phyloP scores from a whole-genome alignment of 2,329 filamentous ascomycete species.

The Cladophialophora chaetospira region DNA sequence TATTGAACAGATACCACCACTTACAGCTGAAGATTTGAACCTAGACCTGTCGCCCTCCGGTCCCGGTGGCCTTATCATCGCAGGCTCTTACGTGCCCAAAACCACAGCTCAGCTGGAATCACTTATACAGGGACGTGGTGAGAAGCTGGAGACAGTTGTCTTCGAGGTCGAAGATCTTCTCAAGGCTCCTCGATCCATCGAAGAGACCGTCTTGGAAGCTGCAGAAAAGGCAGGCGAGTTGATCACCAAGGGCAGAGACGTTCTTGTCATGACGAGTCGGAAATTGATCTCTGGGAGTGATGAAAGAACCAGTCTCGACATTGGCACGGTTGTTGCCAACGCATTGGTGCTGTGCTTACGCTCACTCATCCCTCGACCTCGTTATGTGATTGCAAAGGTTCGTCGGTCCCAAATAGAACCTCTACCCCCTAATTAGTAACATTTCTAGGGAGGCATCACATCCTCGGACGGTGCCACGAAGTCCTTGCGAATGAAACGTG shows the following conservation, averaged over 20 bases:
- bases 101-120: constrained; percentile 58
- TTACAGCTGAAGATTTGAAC: constrained; percentile 50
- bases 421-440: no score
- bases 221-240: not conserved
- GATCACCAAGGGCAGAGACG: constrained; percentile 48
- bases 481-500: constrained; percentile 56
- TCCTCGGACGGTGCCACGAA: constrained; percentile 62
- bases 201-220: constrained; percentile 39
- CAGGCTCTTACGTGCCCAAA: constrained; percentile 61
- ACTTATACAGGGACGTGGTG: constrained; percentile 43
- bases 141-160: constrained; percentile 49
- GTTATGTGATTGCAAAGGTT: constrained; percentile 60
- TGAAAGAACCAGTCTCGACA: constrained; percentile 55
- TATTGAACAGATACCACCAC: constrained; percentile 54
- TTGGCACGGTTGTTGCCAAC: constrained; percentile 55
- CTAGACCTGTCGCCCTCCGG: constrained; percentile 26
- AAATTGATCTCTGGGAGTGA: constrained; percentile 54
- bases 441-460: constrained; percentile 63
- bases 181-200: constrained; percentile 40
- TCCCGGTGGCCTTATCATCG: constrained; percentile 56
- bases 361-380: constrained; percentile 50
- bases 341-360: constrained; percentile 55
- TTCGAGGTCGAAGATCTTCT: constrained; percentile 55
- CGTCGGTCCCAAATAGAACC: not conserved
- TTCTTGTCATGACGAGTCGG: constrained; percentile 62